Conservation (phyloP, 1,139 yeast genomes). For the Wickerhamomyces sp. region DNA sequence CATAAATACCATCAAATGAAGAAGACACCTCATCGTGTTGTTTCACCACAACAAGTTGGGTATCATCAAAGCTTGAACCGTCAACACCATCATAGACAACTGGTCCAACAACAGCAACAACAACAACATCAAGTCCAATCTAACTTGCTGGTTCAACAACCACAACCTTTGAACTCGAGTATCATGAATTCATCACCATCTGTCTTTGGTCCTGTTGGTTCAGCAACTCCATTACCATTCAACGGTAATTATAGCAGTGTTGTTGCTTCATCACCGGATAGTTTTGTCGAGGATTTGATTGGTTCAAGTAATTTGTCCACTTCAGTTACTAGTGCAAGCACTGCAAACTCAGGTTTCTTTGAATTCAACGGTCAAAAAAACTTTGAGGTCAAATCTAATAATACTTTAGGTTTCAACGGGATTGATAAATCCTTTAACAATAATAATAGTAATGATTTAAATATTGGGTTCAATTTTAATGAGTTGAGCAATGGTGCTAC, state of each 20-base stretch:
- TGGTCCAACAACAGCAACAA: slow-evolving; percentile 5
- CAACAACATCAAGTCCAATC: neutral
- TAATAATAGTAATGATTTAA: neutral
- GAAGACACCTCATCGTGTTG: neutral
- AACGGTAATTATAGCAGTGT: neutral
- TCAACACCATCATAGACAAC: neutral
- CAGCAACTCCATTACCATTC: neutral
- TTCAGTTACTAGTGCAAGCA: slow-evolving; percentile 20
- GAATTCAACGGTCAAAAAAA: neutral
- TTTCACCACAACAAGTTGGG: neutral
- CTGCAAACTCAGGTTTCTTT: slow-evolving; percentile 12
- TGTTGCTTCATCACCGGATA: slow-evolving; percentile 16
- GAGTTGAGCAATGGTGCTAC: slow-evolving; percentile 5
- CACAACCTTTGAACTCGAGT: slow-evolving; percentile 1
- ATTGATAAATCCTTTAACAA: slow-evolving; percentile 1
- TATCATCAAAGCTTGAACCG: neutral
- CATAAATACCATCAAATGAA: slow-evolving; percentile 1
- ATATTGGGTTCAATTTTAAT: slow-evolving; percentile 6
- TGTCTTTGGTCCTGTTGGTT: neutral
- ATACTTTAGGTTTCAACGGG: neutral
- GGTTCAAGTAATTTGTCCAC: slow-evolving; percentile 16
- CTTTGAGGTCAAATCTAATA: neutral
- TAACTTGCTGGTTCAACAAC: slow-evolving; percentile 2
- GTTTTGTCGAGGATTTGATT: slow-evolving; percentile 11
- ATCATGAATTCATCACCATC: neutral